A percentile compares a stretch with the other conserved stretches of the same genome.
Evolutionary conservation across 2,329 filamentous ascomycete species (phyloP).

Genomic region (Fusarium napiforme): DNA sequence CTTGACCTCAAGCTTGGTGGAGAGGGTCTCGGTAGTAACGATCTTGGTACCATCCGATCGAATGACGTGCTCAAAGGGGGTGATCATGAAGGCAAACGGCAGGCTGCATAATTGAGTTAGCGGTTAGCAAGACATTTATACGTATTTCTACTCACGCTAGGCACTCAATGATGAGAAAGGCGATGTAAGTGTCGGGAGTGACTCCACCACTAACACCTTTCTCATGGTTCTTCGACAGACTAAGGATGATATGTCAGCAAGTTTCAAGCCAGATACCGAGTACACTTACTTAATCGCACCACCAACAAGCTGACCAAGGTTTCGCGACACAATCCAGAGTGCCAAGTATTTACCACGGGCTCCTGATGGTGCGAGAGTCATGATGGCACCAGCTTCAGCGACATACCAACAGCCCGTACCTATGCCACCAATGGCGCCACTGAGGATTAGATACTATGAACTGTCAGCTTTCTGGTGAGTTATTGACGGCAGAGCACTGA

Average conservation of each 20-base stretch:
- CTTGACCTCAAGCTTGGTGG: constrained; percentile 8
- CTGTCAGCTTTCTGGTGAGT: fast-evolving
- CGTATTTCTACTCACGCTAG: neutral
- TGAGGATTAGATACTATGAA: constrained; percentile 1
- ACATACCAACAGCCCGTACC: constrained; percentile 61
- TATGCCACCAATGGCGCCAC: constrained; percentile 20
- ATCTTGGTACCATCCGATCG: constrained; percentile 18
- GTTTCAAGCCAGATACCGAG: fast-evolving
- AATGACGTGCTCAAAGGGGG: constrained; percentile 1
- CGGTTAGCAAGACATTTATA: neutral
- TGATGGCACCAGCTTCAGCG: constrained; percentile 59
- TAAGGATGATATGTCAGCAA: fast-evolving
- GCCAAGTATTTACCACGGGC: constrained; percentile 58
- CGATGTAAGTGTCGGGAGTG: constrained; percentile 7
- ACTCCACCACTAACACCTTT: constrained; percentile 13
- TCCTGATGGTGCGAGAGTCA: constrained; percentile 58
- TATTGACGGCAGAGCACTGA: fast-evolving
- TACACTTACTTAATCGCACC: constrained; percentile 6
- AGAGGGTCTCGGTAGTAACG: constrained; percentile 1
- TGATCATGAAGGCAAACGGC: constrained; percentile 15
- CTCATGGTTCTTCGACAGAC: constrained; percentile 11
- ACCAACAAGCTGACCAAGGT: constrained; percentile 8
- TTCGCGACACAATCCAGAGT: constrained; percentile 9
- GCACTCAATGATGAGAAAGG: constrained; percentile 13
- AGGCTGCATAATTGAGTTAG: neutral